Conservation (phyloP, 192 early-diverging fungal species). For the Coemansia sp. region DNA sequence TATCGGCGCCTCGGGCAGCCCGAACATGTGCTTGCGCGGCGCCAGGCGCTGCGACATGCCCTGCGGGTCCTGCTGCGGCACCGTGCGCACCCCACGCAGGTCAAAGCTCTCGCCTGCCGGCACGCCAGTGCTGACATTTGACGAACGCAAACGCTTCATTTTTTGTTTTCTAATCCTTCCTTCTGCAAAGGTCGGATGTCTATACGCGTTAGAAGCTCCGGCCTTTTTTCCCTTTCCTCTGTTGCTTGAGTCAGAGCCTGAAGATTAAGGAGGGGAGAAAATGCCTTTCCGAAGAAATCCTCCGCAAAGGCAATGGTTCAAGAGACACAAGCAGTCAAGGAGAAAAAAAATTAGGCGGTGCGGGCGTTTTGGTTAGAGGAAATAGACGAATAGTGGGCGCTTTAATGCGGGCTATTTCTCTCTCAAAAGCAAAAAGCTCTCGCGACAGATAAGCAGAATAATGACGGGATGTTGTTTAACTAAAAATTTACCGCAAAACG, state of each 20-base stretch:
- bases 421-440: no score
- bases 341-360: background rate
- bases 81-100: conserved; percentile 24
- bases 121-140: conserved; percentile 13
- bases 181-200: background rate
- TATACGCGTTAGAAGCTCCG: background rate
- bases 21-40: conserved; percentile 59
- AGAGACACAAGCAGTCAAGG: background rate
- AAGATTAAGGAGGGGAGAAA: background rate
- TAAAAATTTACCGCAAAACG: background rate
- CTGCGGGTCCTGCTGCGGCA: conserved; percentile 25
- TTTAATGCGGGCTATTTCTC: no score
- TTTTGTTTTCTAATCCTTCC: background rate
- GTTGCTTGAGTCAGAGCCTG: no score
- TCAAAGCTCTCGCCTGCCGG: conserved; percentile 14
- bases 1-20: conserved; percentile 66
- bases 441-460: no score
- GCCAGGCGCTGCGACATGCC: conserved; percentile 17
- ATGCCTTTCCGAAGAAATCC: no score
- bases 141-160: conserved; percentile 44
- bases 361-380: no score
- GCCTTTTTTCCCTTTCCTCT: no score
- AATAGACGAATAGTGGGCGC: no score
- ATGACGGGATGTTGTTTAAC: background rate
- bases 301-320: background rate